Base-by-base conservation (phyloP, 1,139 yeast genomes). In the Hyphopichia pseudoburtonii region DNA sequence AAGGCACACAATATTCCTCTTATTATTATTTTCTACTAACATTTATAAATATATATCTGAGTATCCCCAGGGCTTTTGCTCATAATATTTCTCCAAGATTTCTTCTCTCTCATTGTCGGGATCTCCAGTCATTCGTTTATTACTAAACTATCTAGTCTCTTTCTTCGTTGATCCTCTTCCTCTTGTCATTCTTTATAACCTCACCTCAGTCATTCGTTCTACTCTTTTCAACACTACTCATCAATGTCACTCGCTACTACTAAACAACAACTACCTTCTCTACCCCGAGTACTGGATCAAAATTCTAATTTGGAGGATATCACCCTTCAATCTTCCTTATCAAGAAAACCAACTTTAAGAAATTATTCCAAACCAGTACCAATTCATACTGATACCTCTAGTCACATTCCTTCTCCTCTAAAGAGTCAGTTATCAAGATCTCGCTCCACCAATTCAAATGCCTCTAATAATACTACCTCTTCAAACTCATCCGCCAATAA, bases 401-500 rank as follows among this genome's bases (percentile, higher is more conserved):
- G 34, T n/a, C 47, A 44, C 12, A 42, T 37, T 3, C 53, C 59
- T 2, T 47, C 57, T 5, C 57, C 56, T 2, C 40, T 51, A 28
- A 47, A 53, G 32, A 42, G 45, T 32, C 56, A 50, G 33, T 36
- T 49, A 18, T 48, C 52, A 12, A 37, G 60, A 22, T 47, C 57
- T 15, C 46, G 51, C 6, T 50, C 57, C n/a, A 39, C 47, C 18
- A 48, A 47, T 14, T 49, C 54, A 29, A 43, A 33, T 31, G 35
- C 39, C 17, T 50, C 53, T 5, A 31, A 39, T 5, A 24, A 25
- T 11, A 40, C 46, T 11, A 38, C 30, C 10, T 31, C 34, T 4
- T 35, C 42, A 14, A 30, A 33, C 2, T 12, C 33, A 19, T 41
- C 34, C 34, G 25, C 45, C 19, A 23, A 37, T 9, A 33, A 45